Base-by-base conservation (phyloP, 73 alveolate species). In the Effrenium voratum region DNA sequence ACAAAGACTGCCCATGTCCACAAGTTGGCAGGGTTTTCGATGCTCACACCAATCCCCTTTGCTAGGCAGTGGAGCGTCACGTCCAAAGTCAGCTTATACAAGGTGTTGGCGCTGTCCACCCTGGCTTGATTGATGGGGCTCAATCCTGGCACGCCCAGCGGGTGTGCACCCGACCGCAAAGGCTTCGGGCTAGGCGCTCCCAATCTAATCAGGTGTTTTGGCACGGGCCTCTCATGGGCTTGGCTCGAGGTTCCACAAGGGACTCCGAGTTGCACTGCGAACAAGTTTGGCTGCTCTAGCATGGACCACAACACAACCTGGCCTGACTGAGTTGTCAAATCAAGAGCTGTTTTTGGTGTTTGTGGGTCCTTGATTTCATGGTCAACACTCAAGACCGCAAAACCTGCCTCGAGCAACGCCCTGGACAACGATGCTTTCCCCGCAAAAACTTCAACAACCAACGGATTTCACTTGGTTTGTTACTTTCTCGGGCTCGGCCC, bases 21-120 rank as follows among this genome's bases (percentile, higher is more conserved):
- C 8, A 45, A 41, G 70, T 80, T 80, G 30, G 73, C 73, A 5
- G 91, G 91, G 46, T 80, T 46, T 30, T 46, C 91, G n/a, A 80
- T 1, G n/a, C 73, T 46, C 8, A 80, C 26, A 3, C 22, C 45
- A 1, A 80, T 44, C 34, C 16, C 34, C 6, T 46, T 8, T 1
- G 19, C n/a, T 59, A 77, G 60, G 41, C 63, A 40, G 63, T 43
- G 22, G 41, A 5, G 19, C 15, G 41, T 16, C 36, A 46, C 2
- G n/a, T 0, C 36, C 36, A 43, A 34, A 13, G 49, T 6, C 2
- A 80, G 36, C 47, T 24, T 16, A 28, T 80, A 80, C 12, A 46
- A 8, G 50, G 70, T 45, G 36, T 80, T 80, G 73, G 91, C 91
- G 1, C 32, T 0, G 0, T 45, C 5, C 10, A 77, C 87, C 38